Conservation (phyloP, 208 protist genomes). For the Leishmania gerbilli region DNA sequence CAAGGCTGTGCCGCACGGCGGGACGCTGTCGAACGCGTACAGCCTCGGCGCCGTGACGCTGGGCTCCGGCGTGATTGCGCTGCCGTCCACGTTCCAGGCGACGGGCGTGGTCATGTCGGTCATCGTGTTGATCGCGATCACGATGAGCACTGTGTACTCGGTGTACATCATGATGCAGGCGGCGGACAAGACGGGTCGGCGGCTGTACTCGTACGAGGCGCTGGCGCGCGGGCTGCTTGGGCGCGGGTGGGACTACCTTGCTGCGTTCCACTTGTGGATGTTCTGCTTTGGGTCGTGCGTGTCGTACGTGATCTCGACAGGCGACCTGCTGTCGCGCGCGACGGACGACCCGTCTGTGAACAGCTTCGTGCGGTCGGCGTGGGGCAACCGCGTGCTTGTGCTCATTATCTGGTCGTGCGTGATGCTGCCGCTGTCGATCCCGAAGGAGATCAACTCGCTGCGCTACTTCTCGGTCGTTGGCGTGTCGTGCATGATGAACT, state of each 20-base stretch:
- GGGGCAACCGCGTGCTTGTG: constrained; percentile 65
- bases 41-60: constrained; percentile 81
- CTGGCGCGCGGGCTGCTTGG: constrained; percentile 72
- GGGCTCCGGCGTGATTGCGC: constrained; percentile 73
- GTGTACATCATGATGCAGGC: constrained; percentile 77
- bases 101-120: constrained; percentile 56
- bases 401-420: constrained; percentile 61
- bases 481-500: constrained; percentile 75
- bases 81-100: constrained; percentile 72
- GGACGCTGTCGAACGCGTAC: constrained; percentile 64
- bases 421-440: constrained; percentile 82
- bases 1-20: constrained; percentile 71
- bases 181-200: constrained; percentile 60
- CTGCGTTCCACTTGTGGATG: constrained; percentile 75
- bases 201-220: constrained; percentile 60
- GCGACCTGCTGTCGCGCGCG: constrained; percentile 56
- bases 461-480: constrained; percentile 79
- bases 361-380: constrained; percentile 40
- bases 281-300: constrained; percentile 88
- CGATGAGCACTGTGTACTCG: constrained; percentile 75
- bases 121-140: constrained; percentile 61
- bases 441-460: constrained; percentile 86
- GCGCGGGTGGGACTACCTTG: constrained; percentile 75
- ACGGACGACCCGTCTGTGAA: constrained; percentile 42
- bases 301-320: constrained; percentile 82